phyloP scores from a whole-genome alignment of 2,329 filamentous ascomycete species.

The Lachnellula suecica region DNA sequence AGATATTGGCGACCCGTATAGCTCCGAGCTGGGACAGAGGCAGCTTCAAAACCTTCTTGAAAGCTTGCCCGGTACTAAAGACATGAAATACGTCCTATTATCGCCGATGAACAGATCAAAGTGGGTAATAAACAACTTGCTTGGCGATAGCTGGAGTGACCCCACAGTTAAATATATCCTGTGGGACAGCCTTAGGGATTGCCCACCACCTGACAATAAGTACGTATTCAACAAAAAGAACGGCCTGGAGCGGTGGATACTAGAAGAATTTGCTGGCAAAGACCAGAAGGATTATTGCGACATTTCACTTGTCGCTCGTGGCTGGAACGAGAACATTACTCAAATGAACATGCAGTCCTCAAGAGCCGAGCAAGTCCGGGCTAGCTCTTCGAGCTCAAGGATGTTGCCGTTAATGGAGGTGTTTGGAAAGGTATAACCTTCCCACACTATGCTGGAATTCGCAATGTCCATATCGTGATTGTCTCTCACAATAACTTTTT shows the following conservation, averaged over 20 bases:
- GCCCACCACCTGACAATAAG: background rate
- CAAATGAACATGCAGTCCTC: background rate
- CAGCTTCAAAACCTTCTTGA: background rate
- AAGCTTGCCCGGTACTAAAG: conserved; percentile 41
- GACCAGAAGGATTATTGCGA: background rate
- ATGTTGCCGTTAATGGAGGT: conserved; percentile 4
- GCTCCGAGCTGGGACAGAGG: background rate
- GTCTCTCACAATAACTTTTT: conserved; percentile 13
- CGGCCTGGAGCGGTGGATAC: background rate
- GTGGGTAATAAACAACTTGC: background rate
- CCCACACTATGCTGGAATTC: background rate
- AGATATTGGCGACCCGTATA: conserved; percentile 5
- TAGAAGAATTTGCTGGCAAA: background rate
- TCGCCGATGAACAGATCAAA: conserved; percentile 5
- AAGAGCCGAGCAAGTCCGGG: conserved; percentile 1
- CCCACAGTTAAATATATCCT: background rate
- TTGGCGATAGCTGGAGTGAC: background rate
- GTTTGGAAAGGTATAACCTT: conserved; percentile 10
- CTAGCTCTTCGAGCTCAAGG: conserved; percentile 2
- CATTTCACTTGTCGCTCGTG: background rate
- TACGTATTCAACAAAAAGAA: background rate
- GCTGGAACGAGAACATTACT: background rate
- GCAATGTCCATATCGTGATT: conserved; percentile 10
- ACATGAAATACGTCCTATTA: conserved; percentile 4
- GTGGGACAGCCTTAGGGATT: conserved; percentile 4